These are phyloP conservation scores for Mycena haematopus DNA, from an alignment of 768 basidiomycete species.

Conservation along the genomic window DNA sequence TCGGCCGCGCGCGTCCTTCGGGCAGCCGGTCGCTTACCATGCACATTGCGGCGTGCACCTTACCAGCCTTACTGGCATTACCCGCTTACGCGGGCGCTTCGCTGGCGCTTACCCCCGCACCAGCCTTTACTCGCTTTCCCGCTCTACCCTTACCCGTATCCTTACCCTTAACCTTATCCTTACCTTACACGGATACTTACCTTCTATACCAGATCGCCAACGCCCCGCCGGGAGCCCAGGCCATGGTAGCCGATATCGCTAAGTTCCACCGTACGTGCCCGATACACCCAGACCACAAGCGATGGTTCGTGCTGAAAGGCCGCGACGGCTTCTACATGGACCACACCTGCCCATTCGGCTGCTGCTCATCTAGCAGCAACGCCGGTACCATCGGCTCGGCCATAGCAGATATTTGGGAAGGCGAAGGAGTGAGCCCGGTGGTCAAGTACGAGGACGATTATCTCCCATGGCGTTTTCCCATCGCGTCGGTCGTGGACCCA, in stretches of 20 bases:
- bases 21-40: no score
- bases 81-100: no score
- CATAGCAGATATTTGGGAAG: background rate
- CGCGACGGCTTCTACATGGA: background rate
- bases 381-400: background rate
- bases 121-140: no score
- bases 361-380: background rate
- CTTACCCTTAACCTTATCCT: background rate
- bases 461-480: background rate
- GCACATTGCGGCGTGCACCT: no score
- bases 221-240: constrained; percentile 34
- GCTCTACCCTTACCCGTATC: no score
- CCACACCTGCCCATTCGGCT: background rate
- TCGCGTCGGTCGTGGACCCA: background rate
- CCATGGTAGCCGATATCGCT: constrained; percentile 30
- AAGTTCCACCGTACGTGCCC: constrained; percentile 44
- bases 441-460: background rate
- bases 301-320: background rate
- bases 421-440: background rate
- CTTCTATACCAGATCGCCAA: constrained; percentile 26
- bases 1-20: background rate
- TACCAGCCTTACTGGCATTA: no score
- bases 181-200: no score
- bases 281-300: constrained; percentile 38
- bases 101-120: no score